Evolutionary conservation across 1,139 yeast genomes (phyloP), one percentile per base, ranked within the genome.

Genomic region (Saccharomyces hybrid): DNA sequence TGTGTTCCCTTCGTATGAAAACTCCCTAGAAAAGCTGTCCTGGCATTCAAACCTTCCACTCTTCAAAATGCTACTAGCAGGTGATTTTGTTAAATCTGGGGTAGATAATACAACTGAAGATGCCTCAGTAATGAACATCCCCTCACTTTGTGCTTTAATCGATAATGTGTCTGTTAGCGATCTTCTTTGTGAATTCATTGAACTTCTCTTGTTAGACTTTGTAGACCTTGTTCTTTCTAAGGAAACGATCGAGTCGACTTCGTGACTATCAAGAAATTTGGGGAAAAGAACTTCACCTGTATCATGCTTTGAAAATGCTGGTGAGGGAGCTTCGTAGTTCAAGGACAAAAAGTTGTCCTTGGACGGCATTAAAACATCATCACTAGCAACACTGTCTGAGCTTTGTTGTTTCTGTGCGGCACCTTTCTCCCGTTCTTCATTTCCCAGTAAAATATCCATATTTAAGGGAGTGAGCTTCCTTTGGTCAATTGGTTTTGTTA

Each of bases 231-330:
- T 80, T 59, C 91, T 76, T 67, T 86, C 95, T 50, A 86, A 66
- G 4, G 88, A 80, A 1, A 84, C 84, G 57, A 86, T 86, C 51
- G 87, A 82, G 61, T 84, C 88, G 14, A 86, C 88, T 66, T 86
- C 95, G 54, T 78, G 82, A 0, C 80, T 75, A 58, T 78, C 83
- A 49, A 86, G 73, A 2, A 82, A 79, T 64, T 83, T 86, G 0
- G 95, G 95, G 67, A 86, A 86, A 47, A 86, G 71, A 0, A 83
- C 80, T 56, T 85, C 91, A 11, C 93, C 91, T 3, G 68, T 61
- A 52, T 67, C 66, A 16, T 64, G 60, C 53, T 60, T 64, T 7
- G 49, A 44, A 29, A 50, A 50, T 21, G 49, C 52, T 11, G 52
- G 52, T 11, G 52, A 50, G 2, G 44, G 44, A 19, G 44, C 44